Conservation (phyloP, 1,284 basidiomycete species). For the Sanghuangporus sanghuang region DNA sequence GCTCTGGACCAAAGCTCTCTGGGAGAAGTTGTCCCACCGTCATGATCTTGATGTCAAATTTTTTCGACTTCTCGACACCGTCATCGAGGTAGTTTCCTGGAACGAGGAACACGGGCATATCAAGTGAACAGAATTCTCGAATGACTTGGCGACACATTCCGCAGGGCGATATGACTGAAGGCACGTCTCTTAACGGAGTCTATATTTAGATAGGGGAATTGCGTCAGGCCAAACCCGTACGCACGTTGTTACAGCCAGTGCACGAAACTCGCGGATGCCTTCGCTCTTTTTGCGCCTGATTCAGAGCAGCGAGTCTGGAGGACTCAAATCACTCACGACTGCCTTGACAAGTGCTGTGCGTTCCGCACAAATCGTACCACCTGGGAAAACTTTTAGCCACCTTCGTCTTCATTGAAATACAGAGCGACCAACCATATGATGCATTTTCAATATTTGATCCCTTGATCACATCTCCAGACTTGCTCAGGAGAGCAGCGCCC, state of each 20-base stretch:
- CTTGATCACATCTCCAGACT: slow-evolving; percentile 67
- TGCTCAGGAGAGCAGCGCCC: slow-evolving; percentile 74
- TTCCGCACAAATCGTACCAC: slow-evolving; percentile 83
- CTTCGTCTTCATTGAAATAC: neutral
- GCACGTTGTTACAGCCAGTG: slow-evolving; percentile 71
- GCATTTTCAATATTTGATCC: slow-evolving; percentile 92
- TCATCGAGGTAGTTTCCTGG: slow-evolving; percentile 55
- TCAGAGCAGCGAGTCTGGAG: neutral
- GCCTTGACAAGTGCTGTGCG: slow-evolving; percentile 86
- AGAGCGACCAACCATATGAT: slow-evolving; percentile 59
- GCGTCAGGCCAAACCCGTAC: slow-evolving; percentile 22
- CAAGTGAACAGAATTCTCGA: slow-evolving; percentile 78
- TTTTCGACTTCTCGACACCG: slow-evolving; percentile 34
- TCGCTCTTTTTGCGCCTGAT: slow-evolving; percentile 53
- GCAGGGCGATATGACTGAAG: slow-evolving; percentile 70
- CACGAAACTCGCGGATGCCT: slow-evolving; percentile 60
- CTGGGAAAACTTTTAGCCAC: slow-evolving; percentile 29
- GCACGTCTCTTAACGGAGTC: slow-evolving; percentile 47
- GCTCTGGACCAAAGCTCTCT: slow-evolving; percentile 84
- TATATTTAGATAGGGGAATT: neutral
- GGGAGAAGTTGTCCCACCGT: slow-evolving; percentile 78
- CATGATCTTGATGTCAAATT: slow-evolving; percentile 52
- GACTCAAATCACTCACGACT: slow-evolving; percentile 46
- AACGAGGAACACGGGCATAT: slow-evolving; percentile 77
- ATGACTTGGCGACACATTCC: slow-evolving; percentile 91